phyloP scores from a whole-genome alignment of 768 basidiomycete species.

The Scleroderma bovista region DNA sequence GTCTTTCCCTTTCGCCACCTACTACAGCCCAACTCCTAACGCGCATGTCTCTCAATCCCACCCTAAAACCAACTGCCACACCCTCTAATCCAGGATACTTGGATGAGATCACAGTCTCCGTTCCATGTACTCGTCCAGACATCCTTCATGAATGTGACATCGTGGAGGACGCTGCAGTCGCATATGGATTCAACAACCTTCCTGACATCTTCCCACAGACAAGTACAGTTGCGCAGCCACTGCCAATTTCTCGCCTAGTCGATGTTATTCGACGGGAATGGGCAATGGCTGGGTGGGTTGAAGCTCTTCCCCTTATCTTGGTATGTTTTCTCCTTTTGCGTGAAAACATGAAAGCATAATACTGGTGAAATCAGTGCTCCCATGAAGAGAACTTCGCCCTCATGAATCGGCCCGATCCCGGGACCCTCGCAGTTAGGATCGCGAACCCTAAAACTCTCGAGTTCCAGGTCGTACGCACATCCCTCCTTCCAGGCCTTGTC shows the following conservation, averaged over 20 bases:
- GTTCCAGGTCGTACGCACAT: conserved; percentile 96
- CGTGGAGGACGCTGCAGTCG: conserved; percentile 97
- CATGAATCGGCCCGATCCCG: conserved; percentile 83
- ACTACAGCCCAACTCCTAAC: conserved; percentile 70
- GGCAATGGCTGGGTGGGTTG: conserved; percentile 93
- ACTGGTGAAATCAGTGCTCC: conserved; percentile 65
- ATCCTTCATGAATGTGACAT: conserved; percentile 98
- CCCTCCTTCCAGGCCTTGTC: conserved; percentile 90
- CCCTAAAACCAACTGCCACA: conserved; percentile 45
- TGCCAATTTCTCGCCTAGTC: conserved; percentile 82
- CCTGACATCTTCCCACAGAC: conserved; percentile 89
- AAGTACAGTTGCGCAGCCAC: conserved; percentile 90
- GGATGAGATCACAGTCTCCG: conserved; percentile 68
- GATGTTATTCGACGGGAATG: conserved; percentile 89
- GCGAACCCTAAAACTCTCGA: conserved; percentile 97
- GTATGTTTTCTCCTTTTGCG: conserved; percentile 40
- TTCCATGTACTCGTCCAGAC: conserved; percentile 96
- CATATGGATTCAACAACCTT: conserved; percentile 96
- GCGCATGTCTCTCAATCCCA: conserved; percentile 73
- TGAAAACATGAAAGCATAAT: conserved; percentile 4
- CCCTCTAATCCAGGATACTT: conserved; percentile 4
- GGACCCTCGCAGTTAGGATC: conserved; percentile 78
- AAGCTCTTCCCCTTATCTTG: conserved; percentile 89
- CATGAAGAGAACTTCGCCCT: conserved; percentile 97
- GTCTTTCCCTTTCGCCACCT: conserved; percentile 59